Evolutionary conservation across 306 rosid genomes (phyloP).

Genomic region (Betula pendula): DNA sequence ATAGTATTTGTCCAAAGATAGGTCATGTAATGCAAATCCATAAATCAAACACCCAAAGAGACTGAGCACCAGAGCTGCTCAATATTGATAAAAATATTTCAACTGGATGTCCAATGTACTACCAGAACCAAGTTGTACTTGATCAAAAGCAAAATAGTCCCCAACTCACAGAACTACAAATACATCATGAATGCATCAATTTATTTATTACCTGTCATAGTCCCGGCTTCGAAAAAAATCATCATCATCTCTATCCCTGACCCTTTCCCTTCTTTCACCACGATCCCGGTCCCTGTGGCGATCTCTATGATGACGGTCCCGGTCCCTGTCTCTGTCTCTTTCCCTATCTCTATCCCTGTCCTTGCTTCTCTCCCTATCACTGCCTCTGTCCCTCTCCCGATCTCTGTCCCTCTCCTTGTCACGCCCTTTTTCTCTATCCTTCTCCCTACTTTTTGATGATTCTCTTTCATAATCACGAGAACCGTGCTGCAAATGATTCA

Average conservation of each 20-base stretch:
- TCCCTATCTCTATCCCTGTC: slow-evolving; percentile 50
- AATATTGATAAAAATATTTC: neutral
- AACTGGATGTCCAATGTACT: neutral
- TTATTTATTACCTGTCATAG: slow-evolving; percentile 60
- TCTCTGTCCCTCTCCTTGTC: slow-evolving; percentile 49
- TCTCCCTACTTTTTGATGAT: slow-evolving; percentile 85
- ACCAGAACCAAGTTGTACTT: neutral
- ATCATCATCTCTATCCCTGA: slow-evolving; percentile 77
- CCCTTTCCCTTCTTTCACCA: slow-evolving; percentile 72
- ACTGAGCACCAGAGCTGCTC: neutral
- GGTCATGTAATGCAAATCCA: too few species aligned
- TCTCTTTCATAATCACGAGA: slow-evolving; percentile 84
- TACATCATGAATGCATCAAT: neutral
- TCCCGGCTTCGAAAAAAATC: slow-evolving; percentile 67
- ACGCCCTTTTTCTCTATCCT: slow-evolving; percentile 78
- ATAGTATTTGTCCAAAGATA: neutral
- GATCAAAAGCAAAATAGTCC: neutral
- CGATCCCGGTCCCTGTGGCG: slow-evolving; percentile 73
- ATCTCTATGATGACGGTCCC: slow-evolving; percentile 64
- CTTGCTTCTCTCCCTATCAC: slow-evolving; percentile 31
- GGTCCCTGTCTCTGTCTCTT: slow-evolving; percentile 48
- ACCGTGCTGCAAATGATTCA: slow-evolving; percentile 52
- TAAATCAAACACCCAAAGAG: neutral
- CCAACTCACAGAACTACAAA: neutral
- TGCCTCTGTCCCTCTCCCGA: slow-evolving; percentile 19